Evolutionary conservation across 2,329 filamentous ascomycete genomes (phyloP).

Genomic region (Fusarium albidum): DNA sequence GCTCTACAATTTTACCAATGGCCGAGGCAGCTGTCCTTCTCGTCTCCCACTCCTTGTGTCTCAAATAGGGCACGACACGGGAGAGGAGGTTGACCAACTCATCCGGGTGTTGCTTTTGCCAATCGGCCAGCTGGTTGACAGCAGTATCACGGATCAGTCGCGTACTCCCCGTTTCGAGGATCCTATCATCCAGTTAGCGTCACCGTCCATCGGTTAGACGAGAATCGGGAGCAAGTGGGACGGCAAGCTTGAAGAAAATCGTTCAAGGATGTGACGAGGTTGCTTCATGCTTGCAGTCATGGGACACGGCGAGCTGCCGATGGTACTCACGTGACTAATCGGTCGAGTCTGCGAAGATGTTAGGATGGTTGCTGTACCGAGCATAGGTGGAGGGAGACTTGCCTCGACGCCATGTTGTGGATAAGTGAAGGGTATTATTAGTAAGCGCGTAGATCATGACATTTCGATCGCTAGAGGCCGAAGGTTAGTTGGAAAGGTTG

Average conservation of each 20-base stretch:
- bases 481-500: constrained; percentile 23
- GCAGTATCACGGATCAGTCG: constrained; percentile 96
- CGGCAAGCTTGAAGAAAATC: neutral
- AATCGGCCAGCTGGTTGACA: constrained; percentile 94
- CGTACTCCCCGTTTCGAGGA: constrained; percentile 97
- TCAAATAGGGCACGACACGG: constrained; percentile 92
- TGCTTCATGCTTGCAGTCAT: neutral
- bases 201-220: neutral
- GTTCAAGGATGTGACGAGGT: neutral
- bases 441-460: constrained; percentile 38
- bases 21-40: constrained; percentile 92
- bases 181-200: constrained; percentile 57
- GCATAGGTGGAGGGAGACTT: constrained; percentile 30
- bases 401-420: constrained; percentile 66
- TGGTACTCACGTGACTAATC: constrained; percentile 81
- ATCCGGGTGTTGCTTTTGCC: constrained; percentile 97
- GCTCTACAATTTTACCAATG: constrained; percentile 90
- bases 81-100: constrained; percentile 96
- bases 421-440: constrained; percentile 37
- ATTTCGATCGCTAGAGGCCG: constrained; percentile 35
- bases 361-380: constrained; percentile 4
- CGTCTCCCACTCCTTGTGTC: constrained; percentile 97
- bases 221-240: neutral
- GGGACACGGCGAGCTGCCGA: neutral
- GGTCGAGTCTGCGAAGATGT: constrained; percentile 70